These are phyloP conservation scores for Adansonia madagascariensis DNA, from an alignment of 441 rosid genomes.

Conservation along the genomic window DNA sequence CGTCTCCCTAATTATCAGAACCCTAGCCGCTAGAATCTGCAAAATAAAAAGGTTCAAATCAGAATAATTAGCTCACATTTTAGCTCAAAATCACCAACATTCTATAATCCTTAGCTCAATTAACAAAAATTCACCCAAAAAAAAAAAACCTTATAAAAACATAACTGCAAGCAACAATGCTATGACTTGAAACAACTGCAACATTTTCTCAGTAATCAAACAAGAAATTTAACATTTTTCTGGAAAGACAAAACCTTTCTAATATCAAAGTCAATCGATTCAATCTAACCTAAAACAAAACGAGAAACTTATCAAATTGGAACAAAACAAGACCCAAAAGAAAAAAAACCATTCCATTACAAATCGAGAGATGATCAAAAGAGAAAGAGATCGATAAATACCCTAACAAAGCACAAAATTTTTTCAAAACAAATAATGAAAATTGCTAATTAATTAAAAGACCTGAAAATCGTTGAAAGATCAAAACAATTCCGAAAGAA, in stretches of 20 bases:
- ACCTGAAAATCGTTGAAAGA: conserved; percentile 21
- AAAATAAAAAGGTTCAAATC: conserved; percentile 14
- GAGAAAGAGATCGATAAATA: conserved; percentile 2
- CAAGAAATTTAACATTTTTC: neutral
- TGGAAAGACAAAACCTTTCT: neutral
- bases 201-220: neutral
- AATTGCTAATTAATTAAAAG: neutral
- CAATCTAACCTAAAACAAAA: neutral
- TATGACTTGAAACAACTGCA: neutral
- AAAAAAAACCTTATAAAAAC: neutral
- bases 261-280: conserved; percentile 1
- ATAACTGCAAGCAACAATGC: neutral
- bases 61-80: neutral
- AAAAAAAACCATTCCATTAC: neutral
- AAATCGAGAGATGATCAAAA: neutral
- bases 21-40: conserved; percentile 26
- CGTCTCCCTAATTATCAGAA: conserved; percentile 21
- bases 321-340: neutral
- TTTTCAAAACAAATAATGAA: neutral
- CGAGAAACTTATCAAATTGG: neutral
- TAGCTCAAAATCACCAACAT: conserved; percentile 15
- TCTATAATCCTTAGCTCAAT: neutral
- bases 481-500: neutral
- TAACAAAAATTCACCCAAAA: neutral
- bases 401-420: neutral